A percentile compares a stretch with the other conserved stretches of the same genome.
Conservation (phyloP, 495 filamentous ascomycete species). For the Daldinia caldariorum region DNA sequence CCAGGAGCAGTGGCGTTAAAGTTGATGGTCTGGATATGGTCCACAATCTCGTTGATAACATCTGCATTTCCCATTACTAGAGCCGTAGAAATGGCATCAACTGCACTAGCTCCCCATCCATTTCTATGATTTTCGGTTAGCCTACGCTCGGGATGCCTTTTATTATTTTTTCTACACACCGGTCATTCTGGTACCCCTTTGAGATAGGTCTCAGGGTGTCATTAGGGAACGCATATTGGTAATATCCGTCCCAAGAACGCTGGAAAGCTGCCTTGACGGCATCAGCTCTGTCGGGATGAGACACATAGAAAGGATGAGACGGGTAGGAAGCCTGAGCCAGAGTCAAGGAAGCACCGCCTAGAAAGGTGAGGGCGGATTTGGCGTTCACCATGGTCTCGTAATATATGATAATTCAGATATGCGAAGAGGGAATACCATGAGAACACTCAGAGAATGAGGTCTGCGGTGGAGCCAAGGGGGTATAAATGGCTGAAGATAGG, state of each 20-base stretch:
- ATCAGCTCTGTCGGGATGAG: conserved; percentile 57
- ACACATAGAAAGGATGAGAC: conserved; percentile 47
- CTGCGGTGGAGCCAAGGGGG: conserved; percentile 14
- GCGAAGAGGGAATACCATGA: conserved; percentile 8
- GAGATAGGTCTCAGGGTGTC: conserved; percentile 78
- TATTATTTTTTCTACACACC: conserved; percentile 58
- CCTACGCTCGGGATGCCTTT: conserved; percentile 9
- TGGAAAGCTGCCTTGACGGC: conserved; percentile 80
- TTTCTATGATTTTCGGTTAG: conserved; percentile 62
- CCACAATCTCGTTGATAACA: conserved; percentile 73
- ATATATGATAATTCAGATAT: conserved; percentile 17
- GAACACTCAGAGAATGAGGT: conserved; percentile 10
- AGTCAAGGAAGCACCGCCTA: conserved; percentile 37
- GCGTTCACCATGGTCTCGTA: conserved; percentile 37
- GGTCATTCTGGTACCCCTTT: conserved; percentile 72
- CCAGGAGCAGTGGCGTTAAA: conserved; percentile 65
- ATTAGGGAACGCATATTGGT: conserved; percentile 79
- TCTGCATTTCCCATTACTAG: conserved; percentile 76
- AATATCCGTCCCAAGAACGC: conserved; percentile 84
- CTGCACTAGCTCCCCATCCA: conserved; percentile 85
- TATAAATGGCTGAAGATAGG: conserved; percentile 20
- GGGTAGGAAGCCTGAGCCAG: too few relatives aligned
- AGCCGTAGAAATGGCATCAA: conserved; percentile 85
- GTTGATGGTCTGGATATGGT: conserved; percentile 73
- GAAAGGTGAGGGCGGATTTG: conserved; percentile 29